Base-by-base conservation (phyloP, 2,329 filamentous ascomycete species). In the Colletotrichum liriopes region DNA sequence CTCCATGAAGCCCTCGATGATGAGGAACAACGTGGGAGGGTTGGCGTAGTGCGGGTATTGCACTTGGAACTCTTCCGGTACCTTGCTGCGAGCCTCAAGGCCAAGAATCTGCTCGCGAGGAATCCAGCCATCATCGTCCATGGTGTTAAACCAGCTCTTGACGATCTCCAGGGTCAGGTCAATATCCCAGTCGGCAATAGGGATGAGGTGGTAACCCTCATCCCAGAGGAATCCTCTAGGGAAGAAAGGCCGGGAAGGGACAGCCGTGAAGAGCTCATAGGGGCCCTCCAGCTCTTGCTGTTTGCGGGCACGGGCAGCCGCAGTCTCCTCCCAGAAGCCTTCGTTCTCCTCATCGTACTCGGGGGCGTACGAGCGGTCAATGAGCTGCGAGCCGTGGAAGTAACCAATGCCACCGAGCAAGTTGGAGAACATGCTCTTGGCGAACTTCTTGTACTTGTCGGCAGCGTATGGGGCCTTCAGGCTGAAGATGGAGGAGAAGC, bases 31-130 rank as follows among this genome's bases (percentile, higher is more conserved):
- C 0, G 96, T 98, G 0, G 96, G 96, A 0, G 96, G 96, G 82
- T 99, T 99, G 63, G 96, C 96, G 78, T 98, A 98, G 81, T 98
- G 95, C 32, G 96, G 96, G 79, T 98, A 98, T 79, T 98, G 96
- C 18, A 95, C 90, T 78, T 97, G 95, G 81, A 99, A 99, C 82
- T 98, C 95, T 5, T 87, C 82, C 0, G 96, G 96, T 2, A 99
- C 96, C 83, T 98, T 98, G 87, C 93, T 98, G 74, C 96, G 92
- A 58, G 96, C 96, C 84, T 99, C 96, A 2, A 89, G 83, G 1
- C 96, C 96, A 2, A 99, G 89, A 72, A 99, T 98, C 83, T 98
- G 95, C 84, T 99, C 96, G 63, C 96, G 93, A 3, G 92, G 94
- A 79, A 99, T 98, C 96, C 96, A 99, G 65, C 96, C 96, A 80